A percentile compares a stretch with the other conserved stretches of the same genome.
These are phyloP conservation scores for Fimicolochytrium jonesii DNA, from an alignment of 192 early-diverging fungal genomes.

Conservation along the genomic window DNA sequence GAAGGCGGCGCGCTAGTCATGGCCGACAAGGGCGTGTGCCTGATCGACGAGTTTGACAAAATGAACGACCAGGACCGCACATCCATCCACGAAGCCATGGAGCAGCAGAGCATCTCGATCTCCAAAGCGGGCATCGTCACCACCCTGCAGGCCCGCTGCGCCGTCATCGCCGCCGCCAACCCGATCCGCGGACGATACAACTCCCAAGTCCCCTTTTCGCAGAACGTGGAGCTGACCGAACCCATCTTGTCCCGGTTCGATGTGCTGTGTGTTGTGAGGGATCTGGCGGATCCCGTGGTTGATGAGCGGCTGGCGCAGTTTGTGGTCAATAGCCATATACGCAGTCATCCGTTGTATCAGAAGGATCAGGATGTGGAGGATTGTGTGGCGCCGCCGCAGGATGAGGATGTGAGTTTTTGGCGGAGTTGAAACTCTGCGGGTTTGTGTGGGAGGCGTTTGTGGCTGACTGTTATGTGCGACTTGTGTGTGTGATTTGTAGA, in stretches of 20 bases:
- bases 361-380: constrained; percentile 34
- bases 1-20: constrained; percentile 82
- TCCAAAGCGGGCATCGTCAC: constrained; percentile 85
- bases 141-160: constrained; percentile 74
- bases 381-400: constrained; percentile 31
- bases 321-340: constrained; percentile 89
- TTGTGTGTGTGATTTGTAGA: constrained; percentile 41
- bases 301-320: constrained; percentile 90
- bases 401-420: constrained; percentile 57
- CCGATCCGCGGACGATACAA: constrained; percentile 85
- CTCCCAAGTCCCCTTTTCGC: constrained; percentile 84
- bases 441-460: not conserved
- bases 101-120: constrained; percentile 80
- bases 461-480: constrained; percentile 4
- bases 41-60: constrained; percentile 92
- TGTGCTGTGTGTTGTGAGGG: constrained; percentile 92
- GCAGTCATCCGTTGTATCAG: constrained; percentile 75
- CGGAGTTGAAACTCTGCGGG: not conserved
- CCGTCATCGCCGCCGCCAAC: constrained; percentile 86
- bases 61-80: constrained; percentile 81
- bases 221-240: constrained; percentile 98
- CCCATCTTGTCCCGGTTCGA: constrained; percentile 99
- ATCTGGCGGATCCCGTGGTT: constrained; percentile 82
- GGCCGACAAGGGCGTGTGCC: constrained; percentile 83
- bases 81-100: constrained; percentile 93